A percentile compares a stretch with the other conserved stretches of the same genome.
Evolutionary conservation across 2,329 filamentous ascomycete genomes (phyloP).

Genomic region (Neofusicoccum sp.): DNA sequence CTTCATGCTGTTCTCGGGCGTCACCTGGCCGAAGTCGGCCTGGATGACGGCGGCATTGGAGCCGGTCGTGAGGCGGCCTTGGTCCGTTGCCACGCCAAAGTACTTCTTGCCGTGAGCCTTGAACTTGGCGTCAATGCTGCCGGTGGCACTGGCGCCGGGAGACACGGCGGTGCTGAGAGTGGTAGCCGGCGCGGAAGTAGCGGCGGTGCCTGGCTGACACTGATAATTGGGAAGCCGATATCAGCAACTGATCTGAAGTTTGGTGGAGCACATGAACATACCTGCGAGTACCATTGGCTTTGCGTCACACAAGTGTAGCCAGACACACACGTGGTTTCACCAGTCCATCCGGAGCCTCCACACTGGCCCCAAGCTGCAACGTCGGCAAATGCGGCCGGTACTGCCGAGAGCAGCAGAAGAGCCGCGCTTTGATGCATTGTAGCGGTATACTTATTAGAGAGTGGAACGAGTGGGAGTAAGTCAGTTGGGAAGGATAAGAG

Average conservation of each 20-base stretch:
- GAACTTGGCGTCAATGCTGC: constrained; percentile 53
- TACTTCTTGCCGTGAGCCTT: constrained; percentile 65
- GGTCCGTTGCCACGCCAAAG: constrained; percentile 59
- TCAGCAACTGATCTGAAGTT: background rate
- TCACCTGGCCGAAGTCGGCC: constrained; percentile 62
- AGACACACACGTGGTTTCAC: constrained; percentile 9
- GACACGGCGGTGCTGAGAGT: constrained; percentile 12
- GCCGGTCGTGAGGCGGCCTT: constrained; percentile 49
- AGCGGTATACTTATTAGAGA: background rate
- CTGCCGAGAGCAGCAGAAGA: background rate
- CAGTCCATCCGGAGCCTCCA: constrained; percentile 13
- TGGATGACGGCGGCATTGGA: constrained; percentile 58
- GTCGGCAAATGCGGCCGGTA: constrained; percentile 1
- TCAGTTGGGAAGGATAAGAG: background rate
- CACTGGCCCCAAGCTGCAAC: constrained; percentile 18
- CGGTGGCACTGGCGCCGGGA: constrained; percentile 34
- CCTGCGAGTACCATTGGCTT: constrained; percentile 17
- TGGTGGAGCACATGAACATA: background rate
- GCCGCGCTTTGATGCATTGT: background rate
- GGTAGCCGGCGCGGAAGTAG: background rate
- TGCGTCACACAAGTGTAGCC: constrained; percentile 16
- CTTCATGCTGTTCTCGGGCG: constrained; percentile 68
- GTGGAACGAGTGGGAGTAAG: background rate
- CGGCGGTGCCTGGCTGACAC: constrained; percentile 14
- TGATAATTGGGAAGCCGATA: background rate